Base-by-base conservation (phyloP, 2,329 filamentous ascomycete species). In the Phialophora tarda region DNA sequence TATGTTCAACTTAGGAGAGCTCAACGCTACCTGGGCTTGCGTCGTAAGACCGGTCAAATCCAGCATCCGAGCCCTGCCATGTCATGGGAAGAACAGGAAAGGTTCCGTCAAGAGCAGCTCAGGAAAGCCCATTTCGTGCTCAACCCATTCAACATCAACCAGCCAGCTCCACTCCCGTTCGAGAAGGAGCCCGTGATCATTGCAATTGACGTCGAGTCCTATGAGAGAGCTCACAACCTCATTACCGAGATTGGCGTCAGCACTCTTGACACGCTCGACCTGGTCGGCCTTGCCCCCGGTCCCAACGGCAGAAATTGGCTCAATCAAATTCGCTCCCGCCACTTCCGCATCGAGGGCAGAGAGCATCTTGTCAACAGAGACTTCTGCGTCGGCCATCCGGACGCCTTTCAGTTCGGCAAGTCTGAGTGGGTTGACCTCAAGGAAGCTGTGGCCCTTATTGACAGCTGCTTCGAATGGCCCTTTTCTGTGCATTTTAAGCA, bases 161-260 rank as follows among this genome's bases (percentile, higher is more conserved):
- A 81, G 47, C 77, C 80, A 0, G 77, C 78, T 2, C 82, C 82
- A 0, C 83, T 82, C 65, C 65, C 76, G 0, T 82, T 83, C 59
- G 85, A 88, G 30, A 73, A 77, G 11, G 80, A 83, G n/a, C 83
- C 87, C 0, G 83, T 96, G 7, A 90, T 97, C 71, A 82, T 97
- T 65, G 88, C 86, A 68, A 82, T 98, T 53, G 95, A 99, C 73
- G 81, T 95, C 34, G 95, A 99, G 77, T 88, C 89, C 1, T 91
- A 89, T 65, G 95, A 99, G 76, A 78, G 80, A 24, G 82, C 86
- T 53, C 85, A 87, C 12, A 80, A 83, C 38, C 81, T 86, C 12
- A 84, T 98, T 65, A 96, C 93, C 0, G 95, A 99, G 77, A 83
- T 99, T 47, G 95, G 95, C 0, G 82, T 99, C 48, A 89, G 92